These are phyloP conservation scores for Nymphaea colorata DNA, from an alignment of 164 flowering plant genomes.

Conservation along the genomic window DNA sequence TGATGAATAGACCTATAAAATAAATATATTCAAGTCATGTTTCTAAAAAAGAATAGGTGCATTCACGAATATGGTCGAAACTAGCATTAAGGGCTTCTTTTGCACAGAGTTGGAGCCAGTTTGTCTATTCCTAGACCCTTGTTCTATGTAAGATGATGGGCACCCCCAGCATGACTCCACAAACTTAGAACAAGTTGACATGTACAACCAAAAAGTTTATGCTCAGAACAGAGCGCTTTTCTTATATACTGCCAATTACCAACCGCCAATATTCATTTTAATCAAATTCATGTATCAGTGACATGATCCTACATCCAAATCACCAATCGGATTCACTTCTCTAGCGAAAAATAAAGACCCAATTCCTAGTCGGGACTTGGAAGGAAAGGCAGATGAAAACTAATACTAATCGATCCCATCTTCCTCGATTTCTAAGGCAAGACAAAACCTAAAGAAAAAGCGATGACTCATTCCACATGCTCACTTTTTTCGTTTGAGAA, in stretches of 20 bases:
- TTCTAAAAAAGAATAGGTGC: too few relatives aligned
- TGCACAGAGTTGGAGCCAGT: too few relatives aligned
- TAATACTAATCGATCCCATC: not conserved
- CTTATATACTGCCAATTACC: not conserved
- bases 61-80: too few relatives aligned
- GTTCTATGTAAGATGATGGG: not conserved
- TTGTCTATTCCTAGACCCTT: too few relatives aligned
- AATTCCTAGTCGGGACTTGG: not conserved
- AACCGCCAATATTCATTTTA: too few relatives aligned
- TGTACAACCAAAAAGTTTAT: too few relatives aligned
- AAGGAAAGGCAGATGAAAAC: not conserved
- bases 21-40: too few relatives aligned
- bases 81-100: too few relatives aligned
- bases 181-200: too few relatives aligned
- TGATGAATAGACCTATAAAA: too few relatives aligned
- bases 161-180: not conserved
- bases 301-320: not conserved
- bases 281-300: not conserved
- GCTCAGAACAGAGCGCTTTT: too few relatives aligned
- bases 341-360: not conserved
- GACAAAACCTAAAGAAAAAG: not conserved
- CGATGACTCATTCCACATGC: not conserved
- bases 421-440: not conserved
- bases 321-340: not conserved
- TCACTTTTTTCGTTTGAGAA: too few relatives aligned